Conservation (phyloP, 352 stramenopile genomes). For the Pythium phragmiticola region DNA sequence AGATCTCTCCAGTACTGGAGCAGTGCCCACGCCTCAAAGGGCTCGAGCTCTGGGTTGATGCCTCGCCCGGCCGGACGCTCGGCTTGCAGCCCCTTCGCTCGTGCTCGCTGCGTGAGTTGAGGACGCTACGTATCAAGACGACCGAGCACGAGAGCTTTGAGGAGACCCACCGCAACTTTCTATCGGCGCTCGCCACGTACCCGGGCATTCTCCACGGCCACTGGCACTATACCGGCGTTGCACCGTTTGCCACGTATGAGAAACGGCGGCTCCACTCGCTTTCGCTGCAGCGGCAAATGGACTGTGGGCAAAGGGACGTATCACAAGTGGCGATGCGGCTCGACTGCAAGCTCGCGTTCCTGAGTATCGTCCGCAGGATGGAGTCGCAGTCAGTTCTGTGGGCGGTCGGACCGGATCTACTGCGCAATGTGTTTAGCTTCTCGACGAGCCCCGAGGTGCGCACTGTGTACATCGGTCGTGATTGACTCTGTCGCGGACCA, state of each 20-base stretch:
- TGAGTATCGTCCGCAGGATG: neutral
- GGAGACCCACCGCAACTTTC: neutral
- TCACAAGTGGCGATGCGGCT: conserved; percentile 3
- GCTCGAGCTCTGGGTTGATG: conserved; percentile 5
- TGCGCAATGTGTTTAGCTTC: conserved; percentile 4
- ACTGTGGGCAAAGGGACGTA: neutral
- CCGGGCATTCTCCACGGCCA: conserved; percentile 1
- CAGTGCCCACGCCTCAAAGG: neutral
- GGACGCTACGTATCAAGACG: neutral
- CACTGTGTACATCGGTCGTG: conserved; percentile 2
- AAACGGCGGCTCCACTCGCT: conserved; percentile 11
- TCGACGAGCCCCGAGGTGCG: neutral
- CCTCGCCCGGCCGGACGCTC: neutral
- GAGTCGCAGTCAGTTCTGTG: neutral
- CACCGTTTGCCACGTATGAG: neutral
- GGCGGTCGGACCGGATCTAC: neutral
- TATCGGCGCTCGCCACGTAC: neutral
- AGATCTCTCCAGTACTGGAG: neutral
- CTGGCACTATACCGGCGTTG: neutral
- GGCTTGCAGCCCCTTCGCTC: neutral
- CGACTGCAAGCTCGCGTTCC: conserved; percentile 7
- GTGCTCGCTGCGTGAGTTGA: neutral
- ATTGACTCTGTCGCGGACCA: neutral
- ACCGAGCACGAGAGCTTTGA: neutral
- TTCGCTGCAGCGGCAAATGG: neutral